Evolutionary conservation across 768 basidiomycete species (phyloP), one percentile per base, ranked within the genome.

Genomic region (Pleurotus eryngii): DNA sequence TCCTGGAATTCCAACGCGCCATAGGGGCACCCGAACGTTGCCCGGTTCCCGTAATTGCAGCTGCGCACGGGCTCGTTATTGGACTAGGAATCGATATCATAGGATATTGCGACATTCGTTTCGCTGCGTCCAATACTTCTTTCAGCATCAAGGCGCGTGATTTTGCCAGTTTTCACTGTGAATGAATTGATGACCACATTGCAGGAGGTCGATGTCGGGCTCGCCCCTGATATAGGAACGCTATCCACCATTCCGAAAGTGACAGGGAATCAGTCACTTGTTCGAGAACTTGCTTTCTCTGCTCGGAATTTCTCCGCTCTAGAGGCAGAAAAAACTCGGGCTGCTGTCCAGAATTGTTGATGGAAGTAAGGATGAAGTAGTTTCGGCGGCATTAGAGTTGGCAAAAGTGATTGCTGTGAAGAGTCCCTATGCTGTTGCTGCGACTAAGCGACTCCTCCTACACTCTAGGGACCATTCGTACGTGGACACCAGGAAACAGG

Each of bases 221-320:
- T 96, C 0, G 93, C 94, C 2, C 87, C 94, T 0, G 94, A 95
- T 66, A 85, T 95, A 40, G 95, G 95, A 0, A 85, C 91, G 0
- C 81, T 96, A 5, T 90, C 93, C 1, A 84, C 86, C 50, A 74
- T 95, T 5, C 91, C 90, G 0, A 90, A 91, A 63, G 77, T 90
- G 46, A 80, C 81, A 0, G 90, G 85, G 0, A 94, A 92, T 70
- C 78, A 82, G 26, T 90, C 87, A 1, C 76, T 89, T 11, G 72
- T 84, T 2, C 79, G 82, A 47, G 94, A 96, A 67, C 76, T 95
- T 11, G 86, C 90, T 0, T 84, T 90, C 63, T 90, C 90, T 0
- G 86, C 82, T 1, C 77, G 89, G 3, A 68, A 70, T n/a, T 96
- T 97, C 70, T 75, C 76, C 2, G 83, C 89, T 0, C 63, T 66